These are phyloP conservation scores for Xylaria sp. DNA, from an alignment of 2,329 filamentous ascomycete genomes.

Conservation along the genomic window DNA sequence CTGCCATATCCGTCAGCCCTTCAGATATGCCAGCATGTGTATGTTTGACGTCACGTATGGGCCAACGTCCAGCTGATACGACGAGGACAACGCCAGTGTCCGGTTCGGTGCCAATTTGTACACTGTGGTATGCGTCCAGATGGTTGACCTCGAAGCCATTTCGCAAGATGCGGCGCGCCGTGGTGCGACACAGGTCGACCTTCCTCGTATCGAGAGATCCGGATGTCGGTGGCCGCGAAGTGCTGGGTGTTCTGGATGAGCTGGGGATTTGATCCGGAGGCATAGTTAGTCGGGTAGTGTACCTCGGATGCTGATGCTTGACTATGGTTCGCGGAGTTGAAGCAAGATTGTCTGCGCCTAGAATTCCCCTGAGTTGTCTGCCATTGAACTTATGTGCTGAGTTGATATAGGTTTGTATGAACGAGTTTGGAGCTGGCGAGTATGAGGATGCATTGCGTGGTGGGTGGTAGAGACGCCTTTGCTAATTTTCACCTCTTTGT, in stretches of 20 bases:
- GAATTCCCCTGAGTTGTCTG: background rate
- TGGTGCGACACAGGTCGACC: constrained; percentile 31
- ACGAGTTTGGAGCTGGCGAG: background rate
- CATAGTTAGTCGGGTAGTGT: constrained; percentile 13
- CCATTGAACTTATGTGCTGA: background rate
- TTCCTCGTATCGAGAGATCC: background rate
- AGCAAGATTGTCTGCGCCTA: background rate
- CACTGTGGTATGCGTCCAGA: constrained; percentile 14
- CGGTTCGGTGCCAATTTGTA: constrained; percentile 34
- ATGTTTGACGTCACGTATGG: constrained; percentile 26
- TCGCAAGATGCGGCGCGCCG: constrained; percentile 33
- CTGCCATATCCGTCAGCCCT: constrained; percentile 36
- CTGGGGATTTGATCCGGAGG: constrained; percentile 1
- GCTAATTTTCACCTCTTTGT: constrained; percentile 19
- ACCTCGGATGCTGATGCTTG: background rate
- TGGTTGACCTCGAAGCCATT: constrained; percentile 33
- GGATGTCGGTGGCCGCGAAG: background rate
- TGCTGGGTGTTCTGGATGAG: constrained; percentile 5
- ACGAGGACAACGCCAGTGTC: constrained; percentile 35
- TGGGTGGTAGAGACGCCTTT: background rate
- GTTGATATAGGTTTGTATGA: background rate
- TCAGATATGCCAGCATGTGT: constrained; percentile 31
- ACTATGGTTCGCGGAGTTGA: background rate
- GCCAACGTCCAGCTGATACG: constrained; percentile 23
- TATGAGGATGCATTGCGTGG: background rate